These are phyloP conservation scores for Rhexocercosporidium sp. DNA, from an alignment of 2,329 filamentous ascomycete genomes.

Conservation along the genomic window DNA sequence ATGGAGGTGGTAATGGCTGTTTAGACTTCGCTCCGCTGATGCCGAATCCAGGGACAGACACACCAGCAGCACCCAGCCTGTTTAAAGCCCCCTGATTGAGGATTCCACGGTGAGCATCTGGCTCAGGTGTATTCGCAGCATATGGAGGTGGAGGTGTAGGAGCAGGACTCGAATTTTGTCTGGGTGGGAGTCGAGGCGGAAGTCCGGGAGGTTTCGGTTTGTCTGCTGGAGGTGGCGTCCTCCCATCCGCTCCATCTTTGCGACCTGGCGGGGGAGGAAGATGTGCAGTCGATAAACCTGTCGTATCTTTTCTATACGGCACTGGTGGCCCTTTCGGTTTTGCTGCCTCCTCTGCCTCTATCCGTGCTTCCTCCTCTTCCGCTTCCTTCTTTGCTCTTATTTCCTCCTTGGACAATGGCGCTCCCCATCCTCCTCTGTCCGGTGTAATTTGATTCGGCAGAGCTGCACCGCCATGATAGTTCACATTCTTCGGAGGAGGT, in stretches of 20 bases:
- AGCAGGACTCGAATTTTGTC: constrained; percentile 45
- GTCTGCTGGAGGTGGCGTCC: constrained; percentile 30
- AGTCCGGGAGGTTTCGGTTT: constrained; percentile 46
- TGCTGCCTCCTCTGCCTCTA: constrained; percentile 38
- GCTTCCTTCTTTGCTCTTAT: constrained; percentile 42
- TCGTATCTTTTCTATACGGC: constrained; percentile 66
- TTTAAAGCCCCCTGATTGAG: constrained; percentile 53
- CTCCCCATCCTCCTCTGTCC: constrained; percentile 48
- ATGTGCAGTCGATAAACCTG: constrained; percentile 61
- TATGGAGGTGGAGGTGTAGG: constrained; percentile 46
- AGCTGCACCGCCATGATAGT: constrained; percentile 40
- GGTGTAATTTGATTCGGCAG: constrained; percentile 39
- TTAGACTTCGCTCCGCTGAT: constrained; percentile 54
- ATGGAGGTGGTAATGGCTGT: constrained; percentile 37
- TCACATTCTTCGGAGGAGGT: constrained; percentile 64
- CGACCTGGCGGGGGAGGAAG: constrained; percentile 65
- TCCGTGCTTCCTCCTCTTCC: constrained; percentile 35
- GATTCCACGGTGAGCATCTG: constrained; percentile 41
- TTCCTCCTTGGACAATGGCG: constrained; percentile 48
- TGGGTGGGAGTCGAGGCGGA: constrained; percentile 64
- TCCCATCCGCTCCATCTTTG: constrained; percentile 41
- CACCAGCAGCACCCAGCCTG: constrained; percentile 64
- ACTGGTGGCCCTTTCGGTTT: constrained; percentile 52
- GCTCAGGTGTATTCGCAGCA: constrained; percentile 27
- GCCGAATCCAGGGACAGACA: constrained; percentile 69